phyloP scores from a whole-genome alignment of 1,284 basidiomycete genomes.

The Rhodofomes roseus region DNA sequence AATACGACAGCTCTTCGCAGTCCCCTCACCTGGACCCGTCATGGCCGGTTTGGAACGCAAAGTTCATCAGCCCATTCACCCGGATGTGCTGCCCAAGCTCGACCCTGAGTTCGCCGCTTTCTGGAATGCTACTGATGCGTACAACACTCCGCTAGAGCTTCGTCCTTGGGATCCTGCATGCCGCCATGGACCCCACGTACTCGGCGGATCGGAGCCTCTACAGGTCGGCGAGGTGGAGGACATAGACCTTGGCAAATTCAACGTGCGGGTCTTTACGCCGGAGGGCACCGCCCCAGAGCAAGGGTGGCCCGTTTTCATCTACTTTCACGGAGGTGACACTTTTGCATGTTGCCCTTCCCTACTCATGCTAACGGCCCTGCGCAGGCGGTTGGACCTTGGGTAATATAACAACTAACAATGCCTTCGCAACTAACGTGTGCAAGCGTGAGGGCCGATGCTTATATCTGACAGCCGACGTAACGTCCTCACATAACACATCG shows the following conservation, averaged over 20 bases:
- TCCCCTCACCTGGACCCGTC: constrained; percentile 21
- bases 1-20: too few species aligned
- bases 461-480: background rate
- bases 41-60: constrained; percentile 17
- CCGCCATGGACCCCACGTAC: constrained; percentile 50
- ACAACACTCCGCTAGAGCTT: constrained; percentile 46
- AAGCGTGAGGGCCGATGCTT: constrained; percentile 35
- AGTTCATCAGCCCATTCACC: constrained; percentile 49
- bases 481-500: background rate
- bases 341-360: too few species aligned
- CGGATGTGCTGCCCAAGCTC: constrained; percentile 48
- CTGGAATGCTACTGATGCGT: constrained; percentile 47
- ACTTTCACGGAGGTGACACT: constrained; percentile 54
- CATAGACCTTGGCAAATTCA: constrained; percentile 41
- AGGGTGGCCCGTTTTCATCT: constrained; percentile 63
- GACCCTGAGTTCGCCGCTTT: constrained; percentile 62
- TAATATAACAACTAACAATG: constrained; percentile 51
- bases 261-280: constrained; percentile 56
- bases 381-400: constrained; percentile 72
- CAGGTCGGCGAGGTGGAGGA: constrained; percentile 52
- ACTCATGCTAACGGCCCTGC: background rate
- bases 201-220: constrained; percentile 51
- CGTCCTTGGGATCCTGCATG: constrained; percentile 56
- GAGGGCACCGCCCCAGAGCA: constrained; percentile 41
- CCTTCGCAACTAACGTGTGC: constrained; percentile 59